Conservation (phyloP, 345 rosid species). For the Rhodomyrtus tomentosa region DNA sequence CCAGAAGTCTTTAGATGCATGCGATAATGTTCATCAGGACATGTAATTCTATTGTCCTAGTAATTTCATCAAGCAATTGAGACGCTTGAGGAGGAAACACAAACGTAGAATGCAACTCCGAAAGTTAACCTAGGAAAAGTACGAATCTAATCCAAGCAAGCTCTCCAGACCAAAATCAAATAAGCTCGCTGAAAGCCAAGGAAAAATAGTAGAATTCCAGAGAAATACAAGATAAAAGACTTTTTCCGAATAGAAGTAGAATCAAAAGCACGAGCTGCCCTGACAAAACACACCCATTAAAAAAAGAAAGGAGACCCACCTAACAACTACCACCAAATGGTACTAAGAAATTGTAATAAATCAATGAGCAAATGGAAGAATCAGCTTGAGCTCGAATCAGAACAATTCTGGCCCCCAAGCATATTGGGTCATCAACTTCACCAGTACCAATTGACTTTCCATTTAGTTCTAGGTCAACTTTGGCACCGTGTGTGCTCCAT, state of each 20-base stretch:
- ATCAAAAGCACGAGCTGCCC: not conserved
- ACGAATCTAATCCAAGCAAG: not conserved
- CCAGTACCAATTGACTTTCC: not conserved
- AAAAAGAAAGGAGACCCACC: not conserved
- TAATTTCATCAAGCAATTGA: not conserved
- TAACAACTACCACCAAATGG: not conserved
- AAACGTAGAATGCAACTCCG: not conserved
- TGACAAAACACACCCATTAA: not conserved
- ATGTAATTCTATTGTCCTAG: not conserved
- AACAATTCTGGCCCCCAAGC: not conserved
- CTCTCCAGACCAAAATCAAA: not conserved
- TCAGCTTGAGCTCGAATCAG: not conserved
- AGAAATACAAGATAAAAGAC: too few species aligned
- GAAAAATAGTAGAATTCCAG: too few species aligned
- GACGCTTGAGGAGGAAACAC: not conserved
- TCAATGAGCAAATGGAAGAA: not conserved
- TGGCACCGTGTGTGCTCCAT: not conserved
- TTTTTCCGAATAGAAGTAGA: too few species aligned
- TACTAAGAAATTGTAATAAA: not conserved
- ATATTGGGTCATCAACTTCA: not conserved
- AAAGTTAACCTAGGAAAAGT: not conserved
- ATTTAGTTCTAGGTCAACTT: not conserved
- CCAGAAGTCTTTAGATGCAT: not conserved
- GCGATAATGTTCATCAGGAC: not conserved
- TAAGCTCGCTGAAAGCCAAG: not conserved